Conservation (phyloP, 371 early-diverging fungal genomes). For the Actinomortierella wolfii region DNA sequence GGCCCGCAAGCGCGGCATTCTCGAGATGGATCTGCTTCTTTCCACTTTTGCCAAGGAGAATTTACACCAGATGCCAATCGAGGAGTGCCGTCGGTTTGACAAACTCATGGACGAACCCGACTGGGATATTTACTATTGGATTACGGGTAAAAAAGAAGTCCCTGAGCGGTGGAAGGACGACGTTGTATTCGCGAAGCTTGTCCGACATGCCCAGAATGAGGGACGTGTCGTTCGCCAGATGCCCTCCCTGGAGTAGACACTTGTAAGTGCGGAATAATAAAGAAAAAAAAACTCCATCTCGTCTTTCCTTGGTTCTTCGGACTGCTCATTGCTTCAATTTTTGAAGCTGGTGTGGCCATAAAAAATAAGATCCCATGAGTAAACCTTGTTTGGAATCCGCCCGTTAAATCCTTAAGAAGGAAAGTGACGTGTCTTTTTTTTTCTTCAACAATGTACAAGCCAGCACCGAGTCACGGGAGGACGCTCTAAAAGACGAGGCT, state of each 20-base stretch:
- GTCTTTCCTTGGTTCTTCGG: too few species aligned
- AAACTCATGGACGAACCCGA: conserved; percentile 88
- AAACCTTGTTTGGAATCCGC: too few species aligned
- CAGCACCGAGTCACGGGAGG: too few species aligned
- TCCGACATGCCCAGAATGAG: conserved; percentile 70
- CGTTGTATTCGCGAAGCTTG: conserved; percentile 64
- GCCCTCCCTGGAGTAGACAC: conserved; percentile 65
- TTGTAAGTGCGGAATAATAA: too few species aligned
- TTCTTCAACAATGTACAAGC: too few species aligned
- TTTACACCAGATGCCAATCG: conserved; percentile 55
- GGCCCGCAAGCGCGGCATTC: conserved; percentile 93
- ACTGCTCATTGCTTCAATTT: too few species aligned
- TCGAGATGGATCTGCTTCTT: conserved; percentile 90
- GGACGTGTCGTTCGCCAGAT: conserved; percentile 71
- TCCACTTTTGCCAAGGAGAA: conserved; percentile 84
- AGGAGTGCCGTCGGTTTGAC: conserved; percentile 80
- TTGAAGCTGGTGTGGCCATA: background rate
- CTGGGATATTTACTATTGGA: conserved; percentile 97
- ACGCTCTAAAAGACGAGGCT: too few species aligned
- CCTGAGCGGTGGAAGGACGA: conserved; percentile 62
- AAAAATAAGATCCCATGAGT: conserved; percentile 1
- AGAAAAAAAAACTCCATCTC: too few species aligned
- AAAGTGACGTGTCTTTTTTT: too few species aligned
- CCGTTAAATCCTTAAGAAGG: too few species aligned
- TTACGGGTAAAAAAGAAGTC: conserved; percentile 67